Evolutionary conservation across 2,329 filamentous ascomycete species (phyloP), one percentile per base, ranked within the genome.

Genomic region (Ophiostoma sp.): DNA sequence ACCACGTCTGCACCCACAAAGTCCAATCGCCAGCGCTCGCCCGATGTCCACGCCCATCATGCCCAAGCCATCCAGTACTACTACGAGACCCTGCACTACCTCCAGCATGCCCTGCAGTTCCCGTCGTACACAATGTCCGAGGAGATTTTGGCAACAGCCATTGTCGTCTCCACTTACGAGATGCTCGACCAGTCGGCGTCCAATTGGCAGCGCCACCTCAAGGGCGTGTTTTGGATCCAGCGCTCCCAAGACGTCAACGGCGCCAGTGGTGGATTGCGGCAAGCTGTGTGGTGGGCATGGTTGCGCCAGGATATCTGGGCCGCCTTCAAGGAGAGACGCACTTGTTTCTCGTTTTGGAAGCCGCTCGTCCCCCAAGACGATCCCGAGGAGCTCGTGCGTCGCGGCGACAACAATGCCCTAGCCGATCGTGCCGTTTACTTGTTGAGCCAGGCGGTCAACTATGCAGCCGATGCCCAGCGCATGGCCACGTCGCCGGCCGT

Each of bases 151-250:
- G 86, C 87, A 0, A 91, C 88, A 0, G 85, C 88, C 0, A 80
- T 91, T 0, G 83, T 90, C 19, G 87, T 91, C 39, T 89, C 87
- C 15, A 88, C 87, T 0, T 91, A 91, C 75, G 89, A 91, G 79
- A 91, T 91, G 89, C 85, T 91, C n/a, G 87, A 89, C 66, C 61
- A 71, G 57, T 63, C 64, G 11, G 64, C 52, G 19, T 61, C 50
- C 71, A 74, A 75, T 69, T 91, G 89, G 89, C 87, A 91, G 74
- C 82, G 87, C 2, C 89, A 91, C 77, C 81, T 91, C 0, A 87
- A 90, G 77, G 89, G 89, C 0, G 88, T 90, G 0, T 91, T 91
- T 75, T 90, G 89, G 87, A 91, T 91, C 19, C 86, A 90, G 73
- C 82, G 88, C n/a, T 88, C 86, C 0, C 87, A 89, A 70, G 84